These are phyloP conservation scores for Metschnikowia borealis DNA, from an alignment of 805 yeast species.

Conservation along the genomic window DNA sequence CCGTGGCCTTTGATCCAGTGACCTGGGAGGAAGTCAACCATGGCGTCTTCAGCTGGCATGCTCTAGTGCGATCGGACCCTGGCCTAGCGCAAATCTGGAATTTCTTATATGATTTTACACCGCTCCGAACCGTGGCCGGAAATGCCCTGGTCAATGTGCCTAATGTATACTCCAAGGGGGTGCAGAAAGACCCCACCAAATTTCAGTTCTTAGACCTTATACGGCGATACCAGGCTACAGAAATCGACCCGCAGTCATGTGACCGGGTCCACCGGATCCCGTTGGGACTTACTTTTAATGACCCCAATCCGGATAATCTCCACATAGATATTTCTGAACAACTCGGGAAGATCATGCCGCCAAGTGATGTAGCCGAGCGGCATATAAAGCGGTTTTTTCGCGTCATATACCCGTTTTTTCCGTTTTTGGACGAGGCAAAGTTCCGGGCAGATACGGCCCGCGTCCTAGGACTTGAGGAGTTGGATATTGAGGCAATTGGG, in stretches of 20 bases:
- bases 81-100: conserved; percentile 16
- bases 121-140: background rate
- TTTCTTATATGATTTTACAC: conserved; percentile 10
- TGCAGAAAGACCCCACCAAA: conserved; percentile 4
- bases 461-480: conserved; percentile 2
- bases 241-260: conserved; percentile 3
- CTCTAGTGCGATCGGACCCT: conserved; percentile 15
- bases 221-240: conserved; percentile 8
- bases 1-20: conserved; percentile 10
- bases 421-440: conserved; percentile 15
- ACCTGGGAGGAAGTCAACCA: conserved; percentile 14
- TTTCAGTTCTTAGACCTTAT: conserved; percentile 11
- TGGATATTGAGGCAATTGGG: background rate
- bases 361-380: conserved; percentile 8
- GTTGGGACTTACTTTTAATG: conserved; percentile 14
- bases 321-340: conserved; percentile 8
- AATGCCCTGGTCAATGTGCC: background rate
- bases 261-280: conserved; percentile 6
- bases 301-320: conserved; percentile 9
- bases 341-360: conserved; percentile 13
- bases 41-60: conserved; percentile 17
- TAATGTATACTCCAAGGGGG: conserved; percentile 3
- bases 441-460: conserved; percentile 7
- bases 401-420: conserved; percentile 17
- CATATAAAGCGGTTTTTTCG: conserved; percentile 17